A percentile compares a stretch with the other conserved stretches of the same genome.
These are phyloP conservation scores for Gnomoniopsis sp. DNA, from an alignment of 2,329 filamentous ascomycete genomes.

Conservation along the genomic window DNA sequence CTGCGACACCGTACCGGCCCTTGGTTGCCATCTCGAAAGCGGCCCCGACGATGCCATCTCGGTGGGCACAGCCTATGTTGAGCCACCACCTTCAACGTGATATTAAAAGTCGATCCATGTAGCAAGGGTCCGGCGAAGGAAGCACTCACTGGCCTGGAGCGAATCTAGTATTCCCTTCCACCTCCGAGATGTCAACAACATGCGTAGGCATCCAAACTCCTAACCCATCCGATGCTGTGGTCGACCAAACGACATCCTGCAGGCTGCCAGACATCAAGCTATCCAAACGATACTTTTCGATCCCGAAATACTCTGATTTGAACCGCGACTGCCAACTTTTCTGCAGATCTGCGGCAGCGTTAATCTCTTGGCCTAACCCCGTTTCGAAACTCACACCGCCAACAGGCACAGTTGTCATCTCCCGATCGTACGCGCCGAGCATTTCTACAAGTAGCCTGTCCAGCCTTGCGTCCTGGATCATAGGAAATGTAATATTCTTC, in stretches of 20 bases:
- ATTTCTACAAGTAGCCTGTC: constrained; percentile 18
- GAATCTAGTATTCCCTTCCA: constrained; percentile 1
- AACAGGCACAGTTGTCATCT: background rate
- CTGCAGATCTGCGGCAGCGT: constrained; percentile 5
- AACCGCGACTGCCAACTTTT: constrained; percentile 12
- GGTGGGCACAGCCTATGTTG: constrained; percentile 51
- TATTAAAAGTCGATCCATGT: background rate
- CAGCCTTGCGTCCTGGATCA: constrained; percentile 8
- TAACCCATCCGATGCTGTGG: constrained; percentile 5
- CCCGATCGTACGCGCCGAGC: background rate
- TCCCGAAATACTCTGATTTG: constrained; percentile 9
- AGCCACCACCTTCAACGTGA: constrained; percentile 52
- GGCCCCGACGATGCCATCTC: constrained; percentile 51
- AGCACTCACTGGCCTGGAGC: constrained; percentile 12
- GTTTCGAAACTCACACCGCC: background rate
- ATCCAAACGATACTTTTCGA: constrained; percentile 7
- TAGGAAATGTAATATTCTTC: constrained; percentile 3
- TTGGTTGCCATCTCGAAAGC: constrained; percentile 42
- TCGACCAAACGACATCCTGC: constrained; percentile 11
- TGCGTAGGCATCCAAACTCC: constrained; percentile 8
- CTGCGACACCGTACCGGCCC: constrained; percentile 41
- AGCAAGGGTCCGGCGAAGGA: too few species aligned
- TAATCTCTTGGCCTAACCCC: background rate
- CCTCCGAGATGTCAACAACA: constrained; percentile 7
- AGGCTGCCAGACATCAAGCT: background rate